phyloP scores from a whole-genome alignment of 1,284 basidiomycete species.

The Ustilago shanxiensis region DNA sequence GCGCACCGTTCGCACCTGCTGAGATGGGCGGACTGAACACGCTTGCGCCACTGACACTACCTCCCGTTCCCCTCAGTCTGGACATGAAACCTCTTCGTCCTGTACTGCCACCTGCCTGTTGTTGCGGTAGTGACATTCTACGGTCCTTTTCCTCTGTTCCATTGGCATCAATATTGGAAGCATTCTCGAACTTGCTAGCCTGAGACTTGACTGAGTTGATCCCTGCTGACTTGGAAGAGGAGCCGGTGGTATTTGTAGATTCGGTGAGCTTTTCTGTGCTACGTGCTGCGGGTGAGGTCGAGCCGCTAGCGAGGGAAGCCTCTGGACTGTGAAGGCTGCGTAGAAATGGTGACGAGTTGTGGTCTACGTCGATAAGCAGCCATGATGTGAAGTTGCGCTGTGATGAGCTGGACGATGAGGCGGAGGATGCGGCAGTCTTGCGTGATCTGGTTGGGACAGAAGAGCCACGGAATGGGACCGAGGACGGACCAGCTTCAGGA shows the following conservation, averaged over 20 bases:
- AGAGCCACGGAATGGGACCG: conserved; percentile 36
- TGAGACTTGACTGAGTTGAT: conserved; percentile 21
- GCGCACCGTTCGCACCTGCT: background rate
- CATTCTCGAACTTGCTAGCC: conserved; percentile 36
- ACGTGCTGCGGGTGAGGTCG: conserved; percentile 21
- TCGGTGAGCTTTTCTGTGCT: conserved; percentile 40
- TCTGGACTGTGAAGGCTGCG: conserved; percentile 14
- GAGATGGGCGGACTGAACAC: conserved; percentile 16
- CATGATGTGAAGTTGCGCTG: conserved; percentile 23
- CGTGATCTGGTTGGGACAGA: conserved; percentile 26
- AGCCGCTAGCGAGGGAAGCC: conserved; percentile 5
- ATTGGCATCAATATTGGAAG: background rate
- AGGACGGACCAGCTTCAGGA: conserved; percentile 24
- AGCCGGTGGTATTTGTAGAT: conserved; percentile 18
- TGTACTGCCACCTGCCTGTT: conserved; percentile 8
- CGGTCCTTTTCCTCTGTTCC: conserved; percentile 21
- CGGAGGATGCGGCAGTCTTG: conserved; percentile 8
- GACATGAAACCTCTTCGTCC: conserved; percentile 45
- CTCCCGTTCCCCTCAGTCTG: conserved; percentile 23
- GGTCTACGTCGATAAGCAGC: conserved; percentile 41
- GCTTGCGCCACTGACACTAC: conserved; percentile 17
- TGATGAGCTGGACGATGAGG: background rate
- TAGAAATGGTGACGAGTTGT: conserved; percentile 29
- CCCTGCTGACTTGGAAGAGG: background rate
- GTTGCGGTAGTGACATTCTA: conserved; percentile 33